A percentile compares a stretch with the other conserved stretches of the same genome.
Conservation (phyloP, 2,329 filamentous ascomycete genomes). For the Calycina marina region DNA sequence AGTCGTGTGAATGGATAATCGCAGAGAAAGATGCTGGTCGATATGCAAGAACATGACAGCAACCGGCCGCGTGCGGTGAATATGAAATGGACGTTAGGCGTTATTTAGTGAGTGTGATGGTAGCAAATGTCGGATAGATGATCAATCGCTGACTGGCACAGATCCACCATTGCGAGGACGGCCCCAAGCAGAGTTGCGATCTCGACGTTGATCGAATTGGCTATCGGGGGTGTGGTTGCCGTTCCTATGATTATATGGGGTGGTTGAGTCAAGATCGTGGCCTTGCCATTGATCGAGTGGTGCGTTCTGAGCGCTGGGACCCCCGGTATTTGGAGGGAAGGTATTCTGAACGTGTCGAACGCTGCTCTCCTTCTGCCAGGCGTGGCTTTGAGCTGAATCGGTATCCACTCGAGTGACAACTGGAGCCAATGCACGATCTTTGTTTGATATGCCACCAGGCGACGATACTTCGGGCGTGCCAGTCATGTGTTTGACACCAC, state of each 20-base stretch:
- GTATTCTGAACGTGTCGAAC: conserved; percentile 63
- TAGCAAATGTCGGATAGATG: no score
- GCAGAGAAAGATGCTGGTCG: conserved; percentile 5
- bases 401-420: conserved; percentile 63
- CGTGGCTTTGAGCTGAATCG: conserved; percentile 56
- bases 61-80: conserved; percentile 10
- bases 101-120: conserved; percentile 6
- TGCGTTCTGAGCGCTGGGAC: conserved; percentile 29
- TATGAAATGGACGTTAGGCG: conserved; percentile 14
- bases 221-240: conserved; percentile 21
- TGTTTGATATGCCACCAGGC: conserved; percentile 36
- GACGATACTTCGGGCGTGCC: conserved; percentile 38
- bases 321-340: conserved; percentile 26
- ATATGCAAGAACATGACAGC: conserved; percentile 9
- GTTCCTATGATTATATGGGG: conserved; percentile 14
- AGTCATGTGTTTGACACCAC: conserved; percentile 41
- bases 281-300: conserved; percentile 34
- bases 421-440: conserved; percentile 34
- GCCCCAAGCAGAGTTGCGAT: conserved; percentile 22
- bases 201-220: conserved; percentile 14
- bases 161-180: conserved; percentile 20
- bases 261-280: conserved; percentile 16
- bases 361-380: conserved; percentile 72
- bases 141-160: conserved; percentile 21
- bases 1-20: conserved; percentile 5